Evolutionary conservation across 1,284 basidiomycete species (phyloP).

Genomic region (Volvariella volvacea): DNA sequence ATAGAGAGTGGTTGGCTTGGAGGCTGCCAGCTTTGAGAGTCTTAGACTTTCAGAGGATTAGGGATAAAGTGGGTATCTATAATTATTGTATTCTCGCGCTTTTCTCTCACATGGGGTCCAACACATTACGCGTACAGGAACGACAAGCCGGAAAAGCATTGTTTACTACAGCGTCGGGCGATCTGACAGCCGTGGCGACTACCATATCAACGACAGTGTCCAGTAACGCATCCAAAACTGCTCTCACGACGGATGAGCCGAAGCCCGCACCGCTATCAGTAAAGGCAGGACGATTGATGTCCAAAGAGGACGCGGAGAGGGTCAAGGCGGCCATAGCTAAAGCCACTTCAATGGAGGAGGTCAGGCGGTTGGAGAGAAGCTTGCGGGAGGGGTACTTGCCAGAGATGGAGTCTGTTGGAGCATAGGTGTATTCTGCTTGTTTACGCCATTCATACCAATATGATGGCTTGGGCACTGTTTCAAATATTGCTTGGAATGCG

Average conservation of each 20-base stretch:
- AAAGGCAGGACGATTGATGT: slow-evolving; percentile 82
- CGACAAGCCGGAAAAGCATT: slow-evolving; percentile 67
- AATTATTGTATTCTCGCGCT: too few species aligned
- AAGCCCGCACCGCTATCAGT: slow-evolving; percentile 48
- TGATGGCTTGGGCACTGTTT: slow-evolving; percentile 10
- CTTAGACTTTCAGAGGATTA: slow-evolving; percentile 94
- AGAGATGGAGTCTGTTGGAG: slow-evolving; percentile 66
- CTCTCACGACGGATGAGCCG: slow-evolving; percentile 66
- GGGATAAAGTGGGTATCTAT: slow-evolving; percentile 73
- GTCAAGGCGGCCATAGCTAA: slow-evolving; percentile 88
- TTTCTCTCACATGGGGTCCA: too few species aligned
- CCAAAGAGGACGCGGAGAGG: slow-evolving; percentile 85
- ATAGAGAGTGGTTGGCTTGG: slow-evolving; percentile 91
- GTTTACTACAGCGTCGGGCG: slow-evolving; percentile 70
- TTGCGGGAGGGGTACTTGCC: slow-evolving; percentile 84
- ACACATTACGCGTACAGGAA: slow-evolving; percentile 56
- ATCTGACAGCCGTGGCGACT: slow-evolving; percentile 78
- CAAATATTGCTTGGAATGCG: slow-evolving; percentile 1
- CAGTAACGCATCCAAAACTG: slow-evolving; percentile 48
- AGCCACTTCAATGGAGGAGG: slow-evolving; percentile 88
- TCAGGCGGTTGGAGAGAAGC: slow-evolving; percentile 82
- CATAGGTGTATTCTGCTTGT: slow-evolving; percentile 31
- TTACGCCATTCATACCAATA: slow-evolving; percentile 12
- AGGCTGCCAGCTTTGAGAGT: slow-evolving; percentile 82
- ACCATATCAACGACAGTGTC: slow-evolving; percentile 72